These are phyloP conservation scores for Polyporus arcularius DNA, from an alignment of 768 basidiomycete genomes.

Conservation along the genomic window DNA sequence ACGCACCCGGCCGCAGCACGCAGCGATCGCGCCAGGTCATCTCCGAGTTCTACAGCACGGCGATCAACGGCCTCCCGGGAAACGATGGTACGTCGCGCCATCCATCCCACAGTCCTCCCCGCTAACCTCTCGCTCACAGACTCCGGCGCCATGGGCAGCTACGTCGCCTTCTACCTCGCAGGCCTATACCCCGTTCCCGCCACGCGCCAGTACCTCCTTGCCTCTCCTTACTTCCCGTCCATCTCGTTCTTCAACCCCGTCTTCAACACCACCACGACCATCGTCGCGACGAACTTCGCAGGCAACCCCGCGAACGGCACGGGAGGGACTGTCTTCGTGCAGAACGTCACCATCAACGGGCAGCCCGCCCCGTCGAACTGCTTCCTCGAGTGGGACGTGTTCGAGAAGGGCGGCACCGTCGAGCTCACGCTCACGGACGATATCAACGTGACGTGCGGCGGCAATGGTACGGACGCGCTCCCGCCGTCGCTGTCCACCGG, in stretches of 20 bases:
- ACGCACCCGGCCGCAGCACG: slow-evolving; percentile 59
- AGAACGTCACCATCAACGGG: slow-evolving; percentile 62
- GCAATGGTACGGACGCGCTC: slow-evolving; percentile 41
- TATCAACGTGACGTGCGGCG: slow-evolving; percentile 53
- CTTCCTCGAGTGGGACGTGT: slow-evolving; percentile 66
- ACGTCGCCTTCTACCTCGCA: slow-evolving; percentile 56
- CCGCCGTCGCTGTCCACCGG: slow-evolving; percentile 68
- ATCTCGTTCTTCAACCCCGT: slow-evolving; percentile 64
- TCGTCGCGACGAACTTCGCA: slow-evolving; percentile 48
- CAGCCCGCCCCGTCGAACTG: slow-evolving; percentile 61
- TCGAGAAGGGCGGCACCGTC: slow-evolving; percentile 50
- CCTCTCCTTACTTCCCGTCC: slow-evolving; percentile 61
- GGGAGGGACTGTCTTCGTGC: slow-evolving; percentile 57
- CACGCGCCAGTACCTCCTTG: slow-evolving; percentile 58
- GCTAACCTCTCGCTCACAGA: slow-evolving; percentile 5
- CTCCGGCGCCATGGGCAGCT: slow-evolving; percentile 64
- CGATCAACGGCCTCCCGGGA: slow-evolving; percentile 58
- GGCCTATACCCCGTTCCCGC: slow-evolving; percentile 67
- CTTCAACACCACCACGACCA: slow-evolving; percentile 57
- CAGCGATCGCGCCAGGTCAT: slow-evolving; percentile 58
- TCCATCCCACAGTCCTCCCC: no score
- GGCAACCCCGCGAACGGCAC: slow-evolving; percentile 55
- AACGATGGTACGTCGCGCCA: slow-evolving; percentile 68
- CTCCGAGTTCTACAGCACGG: slow-evolving; percentile 56
- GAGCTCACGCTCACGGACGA: slow-evolving; percentile 58